Percentiles rank a stretch among this genome's conserved stretches.
Evolutionary conservation across 129 eudicot genomes (phyloP).

Genomic region (Flaveria trinervia): DNA sequence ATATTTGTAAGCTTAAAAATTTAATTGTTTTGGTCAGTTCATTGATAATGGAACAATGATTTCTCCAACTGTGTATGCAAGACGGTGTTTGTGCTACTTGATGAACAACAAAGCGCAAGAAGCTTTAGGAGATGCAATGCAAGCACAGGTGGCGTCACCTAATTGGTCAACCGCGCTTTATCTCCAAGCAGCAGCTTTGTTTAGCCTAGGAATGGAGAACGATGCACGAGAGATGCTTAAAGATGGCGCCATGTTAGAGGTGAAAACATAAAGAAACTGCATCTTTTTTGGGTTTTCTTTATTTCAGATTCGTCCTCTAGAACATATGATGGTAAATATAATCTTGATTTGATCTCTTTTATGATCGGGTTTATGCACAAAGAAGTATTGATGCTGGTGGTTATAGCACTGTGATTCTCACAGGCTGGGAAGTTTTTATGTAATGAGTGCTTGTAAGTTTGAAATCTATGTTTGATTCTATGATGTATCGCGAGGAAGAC

Average conservation of each 20-base stretch:
- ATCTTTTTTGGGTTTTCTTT: conserved; percentile 19
- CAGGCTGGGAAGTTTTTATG: conserved; percentile 21
- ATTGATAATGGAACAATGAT: conserved; percentile 62
- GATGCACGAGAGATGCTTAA: conserved; percentile 59
- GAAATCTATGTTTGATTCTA: conserved; percentile 4
- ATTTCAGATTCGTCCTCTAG: neutral
- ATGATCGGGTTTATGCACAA: conserved; percentile 20
- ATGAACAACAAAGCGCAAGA: conserved; percentile 69
- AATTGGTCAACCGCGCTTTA: conserved; percentile 67
- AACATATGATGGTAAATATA: conserved; percentile 15
- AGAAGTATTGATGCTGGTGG: conserved; percentile 14
- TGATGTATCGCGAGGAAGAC: neutral
- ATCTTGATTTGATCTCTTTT: conserved; percentile 14
- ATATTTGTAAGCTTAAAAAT: neutral
- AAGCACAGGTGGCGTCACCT: conserved; percentile 68
- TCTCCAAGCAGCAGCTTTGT: conserved; percentile 74
- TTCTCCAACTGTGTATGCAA: conserved; percentile 65
- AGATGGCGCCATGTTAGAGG: conserved; percentile 64
- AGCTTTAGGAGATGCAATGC: conserved; percentile 87
- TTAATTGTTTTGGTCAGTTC: conserved; percentile 44
- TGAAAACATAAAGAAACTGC: conserved; percentile 43
- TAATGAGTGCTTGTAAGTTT: conserved; percentile 24
- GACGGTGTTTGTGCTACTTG: conserved; percentile 70
- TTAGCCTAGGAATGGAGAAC: conserved; percentile 68
- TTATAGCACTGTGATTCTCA: conserved; percentile 8